Conservation (phyloP, 116 monocot species). For the Cymodocea nodosa region DNA sequence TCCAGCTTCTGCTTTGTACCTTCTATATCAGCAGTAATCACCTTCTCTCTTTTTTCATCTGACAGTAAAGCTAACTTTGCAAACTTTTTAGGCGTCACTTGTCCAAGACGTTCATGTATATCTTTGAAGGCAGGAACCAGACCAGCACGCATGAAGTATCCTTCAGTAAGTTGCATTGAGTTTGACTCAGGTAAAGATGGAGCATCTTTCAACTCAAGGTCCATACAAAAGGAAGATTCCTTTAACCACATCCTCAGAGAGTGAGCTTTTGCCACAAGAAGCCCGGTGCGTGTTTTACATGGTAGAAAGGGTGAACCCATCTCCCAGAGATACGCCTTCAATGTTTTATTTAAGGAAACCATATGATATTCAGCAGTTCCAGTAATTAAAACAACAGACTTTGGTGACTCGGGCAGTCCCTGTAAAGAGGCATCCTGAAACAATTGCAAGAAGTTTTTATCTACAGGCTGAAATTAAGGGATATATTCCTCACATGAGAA, state of each 20-base stretch:
- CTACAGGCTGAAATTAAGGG: no score
- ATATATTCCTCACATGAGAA: no score
- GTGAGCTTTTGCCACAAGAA: conserved; percentile 91
- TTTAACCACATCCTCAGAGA: conserved; percentile 99
- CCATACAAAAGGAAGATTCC: conserved; percentile 92
- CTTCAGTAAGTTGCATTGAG: conserved; percentile 72
- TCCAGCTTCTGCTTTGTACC: conserved; percentile 66
- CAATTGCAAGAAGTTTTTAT: not conserved
- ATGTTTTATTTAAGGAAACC: conserved; percentile 74
- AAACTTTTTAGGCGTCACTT: conserved; percentile 82
- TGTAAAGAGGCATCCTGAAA: conserved; percentile 91
- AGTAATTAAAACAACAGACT: conserved; percentile 87
- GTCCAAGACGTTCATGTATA: conserved; percentile 66
- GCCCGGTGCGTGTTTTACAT: conserved; percentile 69
- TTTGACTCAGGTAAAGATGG: conserved; percentile 51
- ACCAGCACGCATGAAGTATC: conserved; percentile 87
- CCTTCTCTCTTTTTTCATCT: conserved; percentile 67
- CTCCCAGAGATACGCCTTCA: conserved; percentile 86
- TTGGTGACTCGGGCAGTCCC: conserved; percentile 86
- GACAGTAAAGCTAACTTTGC: conserved; percentile 84
- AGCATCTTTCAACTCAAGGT: conserved; percentile 82
- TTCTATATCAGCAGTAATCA: conserved; percentile 64
- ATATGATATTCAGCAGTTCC: conserved; percentile 84
- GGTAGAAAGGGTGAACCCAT: conserved; percentile 98
- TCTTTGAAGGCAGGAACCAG: conserved; percentile 83